Percentiles rank a stretch among this genome's conserved stretches.
phyloP scores from a whole-genome alignment of 2,329 filamentous ascomycete species.

The Xylariales sp. region DNA sequence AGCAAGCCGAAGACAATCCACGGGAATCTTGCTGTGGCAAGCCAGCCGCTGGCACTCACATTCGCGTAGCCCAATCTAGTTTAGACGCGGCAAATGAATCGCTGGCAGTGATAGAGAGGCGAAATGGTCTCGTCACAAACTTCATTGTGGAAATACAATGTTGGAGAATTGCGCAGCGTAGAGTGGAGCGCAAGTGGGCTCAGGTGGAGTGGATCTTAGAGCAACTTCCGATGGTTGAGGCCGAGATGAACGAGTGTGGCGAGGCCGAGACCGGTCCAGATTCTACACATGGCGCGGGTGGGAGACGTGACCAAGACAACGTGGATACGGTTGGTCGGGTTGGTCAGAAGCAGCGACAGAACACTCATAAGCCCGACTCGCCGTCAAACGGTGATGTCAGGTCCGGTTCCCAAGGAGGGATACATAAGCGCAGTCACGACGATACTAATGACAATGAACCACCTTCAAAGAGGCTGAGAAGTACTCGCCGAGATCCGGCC shows the following conservation, averaged over 20 bases:
- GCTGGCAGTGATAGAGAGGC: not conserved
- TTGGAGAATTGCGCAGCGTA: not conserved
- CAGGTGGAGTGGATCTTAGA: slow-evolving; percentile 14
- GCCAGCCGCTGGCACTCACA: not conserved
- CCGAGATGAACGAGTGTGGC: slow-evolving; percentile 12
- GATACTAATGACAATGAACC: no score
- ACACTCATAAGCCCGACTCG: no score
- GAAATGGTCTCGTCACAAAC: not conserved
- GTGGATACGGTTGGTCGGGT: no score
- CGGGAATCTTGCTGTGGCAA: no score
- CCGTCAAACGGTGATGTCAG: no score
- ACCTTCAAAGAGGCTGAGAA: no score
- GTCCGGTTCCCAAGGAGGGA: no score
- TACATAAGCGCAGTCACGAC: no score
- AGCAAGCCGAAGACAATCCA: not conserved
- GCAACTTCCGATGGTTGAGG: slow-evolving; percentile 21
- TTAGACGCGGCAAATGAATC: slow-evolving; percentile 1
- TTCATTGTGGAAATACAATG: not conserved
- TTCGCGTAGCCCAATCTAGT: not conserved
- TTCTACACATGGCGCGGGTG: not conserved
- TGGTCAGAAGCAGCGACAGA: no score
- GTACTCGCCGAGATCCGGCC: no score
- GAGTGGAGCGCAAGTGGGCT: not conserved
- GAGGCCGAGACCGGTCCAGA: not conserved
- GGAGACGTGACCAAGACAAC: not conserved